phyloP scores from a whole-genome alignment of 345 rosid genomes.

The Populus davidiana region DNA sequence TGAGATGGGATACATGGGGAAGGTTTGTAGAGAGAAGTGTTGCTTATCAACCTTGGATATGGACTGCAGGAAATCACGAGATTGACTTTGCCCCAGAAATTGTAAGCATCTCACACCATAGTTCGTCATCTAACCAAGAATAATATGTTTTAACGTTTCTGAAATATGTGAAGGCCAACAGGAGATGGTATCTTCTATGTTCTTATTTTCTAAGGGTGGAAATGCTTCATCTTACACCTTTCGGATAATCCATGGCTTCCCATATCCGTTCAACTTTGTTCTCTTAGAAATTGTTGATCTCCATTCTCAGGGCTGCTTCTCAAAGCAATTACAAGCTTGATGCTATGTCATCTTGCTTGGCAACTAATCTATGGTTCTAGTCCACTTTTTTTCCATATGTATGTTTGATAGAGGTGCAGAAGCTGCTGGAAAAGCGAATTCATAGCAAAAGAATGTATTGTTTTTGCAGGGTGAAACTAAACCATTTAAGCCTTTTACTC shows the following conservation, averaged over 20 bases:
- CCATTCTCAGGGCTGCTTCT: background rate
- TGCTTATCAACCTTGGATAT: constrained; percentile 98
- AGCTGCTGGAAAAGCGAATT: background rate
- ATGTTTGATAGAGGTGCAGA: background rate
- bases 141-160: background rate
- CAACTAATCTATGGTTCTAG: background rate
- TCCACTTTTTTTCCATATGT: background rate
- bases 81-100: constrained; percentile 69
- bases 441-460: constrained; percentile 1
- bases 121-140: background rate
- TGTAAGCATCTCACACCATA: constrained; percentile 29
- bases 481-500: constrained; percentile 73
- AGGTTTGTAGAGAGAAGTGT: constrained; percentile 77
- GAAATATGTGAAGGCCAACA: background rate
- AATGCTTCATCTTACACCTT: background rate
- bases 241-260: background rate
- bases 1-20: constrained; percentile 91
- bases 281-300: background rate
- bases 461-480: constrained; percentile 68
- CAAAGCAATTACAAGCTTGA: background rate
- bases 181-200: background rate
- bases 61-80: constrained; percentile 92
- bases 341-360: background rate
- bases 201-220: background rate
- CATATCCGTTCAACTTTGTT: background rate